Evolutionary conservation across 2,329 filamentous ascomycete genomes (phyloP).

Genomic region (Biscogniauxia sp.): DNA sequence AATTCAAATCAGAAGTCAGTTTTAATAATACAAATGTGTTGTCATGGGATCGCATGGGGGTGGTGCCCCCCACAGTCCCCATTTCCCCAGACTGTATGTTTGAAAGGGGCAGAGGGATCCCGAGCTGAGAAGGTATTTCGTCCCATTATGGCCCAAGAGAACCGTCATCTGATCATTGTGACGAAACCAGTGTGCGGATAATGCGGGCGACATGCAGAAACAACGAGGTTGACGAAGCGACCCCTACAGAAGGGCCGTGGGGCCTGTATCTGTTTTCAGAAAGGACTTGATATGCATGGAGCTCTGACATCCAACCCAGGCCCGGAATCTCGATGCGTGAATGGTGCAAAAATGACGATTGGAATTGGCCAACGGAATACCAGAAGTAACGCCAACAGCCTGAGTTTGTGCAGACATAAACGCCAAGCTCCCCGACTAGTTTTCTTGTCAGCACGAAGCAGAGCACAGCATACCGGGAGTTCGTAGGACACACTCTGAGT

Average conservation of each 20-base stretch:
- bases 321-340: background rate
- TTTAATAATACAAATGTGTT: too few species aligned
- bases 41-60: background rate
- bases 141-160: background rate
- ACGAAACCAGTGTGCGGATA: background rate
- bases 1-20: too few species aligned
- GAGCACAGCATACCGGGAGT: slow-evolving; percentile 16
- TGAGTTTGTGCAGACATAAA: slow-evolving; percentile 14
- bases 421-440: slow-evolving; percentile 20
- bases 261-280: background rate
- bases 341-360: slow-evolving; percentile 12
- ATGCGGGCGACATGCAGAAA: background rate
- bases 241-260: background rate
- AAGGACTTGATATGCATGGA: background rate
- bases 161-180: background rate
- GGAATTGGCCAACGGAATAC: slow-evolving; percentile 16
- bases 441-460: slow-evolving; percentile 18
- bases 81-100: background rate
- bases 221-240: background rate
- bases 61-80: background rate
- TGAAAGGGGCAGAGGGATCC: background rate
- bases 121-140: background rate
- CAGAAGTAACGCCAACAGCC: slow-evolving; percentile 11
- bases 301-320: background rate
- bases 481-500: slow-evolving; percentile 18